Percentiles rank a stretch among this genome's conserved stretches.
Evolutionary conservation across 139 green algal species (phyloP).

Genomic region (Deuterostichococcus epilithicus): DNA sequence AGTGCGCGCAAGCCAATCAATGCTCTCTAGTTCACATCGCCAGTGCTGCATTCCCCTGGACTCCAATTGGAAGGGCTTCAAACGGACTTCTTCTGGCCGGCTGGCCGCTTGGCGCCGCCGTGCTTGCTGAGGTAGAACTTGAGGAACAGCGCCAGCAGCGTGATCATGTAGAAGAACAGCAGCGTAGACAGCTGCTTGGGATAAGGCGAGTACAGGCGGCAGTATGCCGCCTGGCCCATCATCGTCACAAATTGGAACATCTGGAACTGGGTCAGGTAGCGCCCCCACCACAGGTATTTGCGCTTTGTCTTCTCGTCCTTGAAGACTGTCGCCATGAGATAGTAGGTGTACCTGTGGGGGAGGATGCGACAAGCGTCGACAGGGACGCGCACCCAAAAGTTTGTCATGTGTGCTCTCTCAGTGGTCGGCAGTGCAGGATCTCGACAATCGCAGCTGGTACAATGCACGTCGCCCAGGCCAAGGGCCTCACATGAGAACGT

Average conservation of each 20-base stretch:
- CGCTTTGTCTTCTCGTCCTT: conserved; percentile 44
- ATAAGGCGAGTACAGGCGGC: conserved; percentile 30
- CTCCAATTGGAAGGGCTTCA: no score
- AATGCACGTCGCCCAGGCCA: no score
- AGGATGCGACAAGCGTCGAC: no score
- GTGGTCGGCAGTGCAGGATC: no score
- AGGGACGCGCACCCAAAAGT: no score
- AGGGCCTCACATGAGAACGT: conserved; percentile 58
- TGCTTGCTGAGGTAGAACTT: conserved; percentile 58
- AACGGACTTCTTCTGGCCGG: conserved; percentile 4
- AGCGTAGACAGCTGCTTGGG: conserved; percentile 40
- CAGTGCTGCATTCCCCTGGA: no score
- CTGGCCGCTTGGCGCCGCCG: conserved; percentile 5
- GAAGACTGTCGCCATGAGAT: conserved; percentile 46
- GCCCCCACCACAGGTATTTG: conserved; percentile 71
- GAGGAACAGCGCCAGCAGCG: conserved; percentile 48
- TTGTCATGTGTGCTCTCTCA: no score
- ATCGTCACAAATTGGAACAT: conserved; percentile 47
- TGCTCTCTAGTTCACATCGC: not conserved
- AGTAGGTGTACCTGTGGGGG: conserved; percentile 65
- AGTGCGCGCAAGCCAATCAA: no score
- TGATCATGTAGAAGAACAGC: conserved; percentile 61
- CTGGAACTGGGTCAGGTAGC: conserved; percentile 61
- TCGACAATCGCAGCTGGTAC: no score
- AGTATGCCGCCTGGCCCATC: conserved; percentile 45